A percentile compares a stretch with the other conserved stretches of the same genome.
These are phyloP conservation scores for Russula sp. DNA, from an alignment of 768 basidiomycete species.

Conservation along the genomic window DNA sequence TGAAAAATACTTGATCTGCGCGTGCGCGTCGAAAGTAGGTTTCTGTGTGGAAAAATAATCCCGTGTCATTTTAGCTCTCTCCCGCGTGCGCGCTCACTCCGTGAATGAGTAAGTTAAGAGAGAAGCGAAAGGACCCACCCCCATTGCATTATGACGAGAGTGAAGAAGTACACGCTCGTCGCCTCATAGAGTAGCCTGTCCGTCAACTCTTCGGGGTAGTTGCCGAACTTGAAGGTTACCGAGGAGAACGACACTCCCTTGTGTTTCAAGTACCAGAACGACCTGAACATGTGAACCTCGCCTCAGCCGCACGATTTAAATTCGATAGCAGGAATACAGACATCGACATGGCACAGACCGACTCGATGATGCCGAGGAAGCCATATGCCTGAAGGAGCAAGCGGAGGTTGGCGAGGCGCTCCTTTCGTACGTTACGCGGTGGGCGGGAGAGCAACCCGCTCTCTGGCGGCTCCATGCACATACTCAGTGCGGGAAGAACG, in stretches of 20 bases:
- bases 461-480: conserved; percentile 57
- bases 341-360: conserved; percentile 43
- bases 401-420: conserved; percentile 46
- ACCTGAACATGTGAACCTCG: conserved; percentile 20
- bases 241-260: conserved; percentile 42
- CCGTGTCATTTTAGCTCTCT: not conserved
- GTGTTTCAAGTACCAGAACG: conserved; percentile 40
- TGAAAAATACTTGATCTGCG: conserved; percentile 50
- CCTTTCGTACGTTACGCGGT: conserved; percentile 48
- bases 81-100: no score
- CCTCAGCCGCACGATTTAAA: not conserved
- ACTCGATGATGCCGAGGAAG: conserved; percentile 45
- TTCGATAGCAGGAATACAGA: conserved; percentile 16
- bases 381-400: conserved; percentile 52
- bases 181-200: conserved; percentile 38
- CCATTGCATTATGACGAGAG: conserved; percentile 54
- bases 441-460: conserved; percentile 46
- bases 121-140: conserved; percentile 25
- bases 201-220: conserved; percentile 32
- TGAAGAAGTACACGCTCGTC: conserved; percentile 47
- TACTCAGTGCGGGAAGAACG: conserved; percentile 44
- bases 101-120: not conserved
- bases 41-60: conserved; percentile 20
- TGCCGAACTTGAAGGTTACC: conserved; percentile 39
- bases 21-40: conserved; percentile 48